Base-by-base conservation (phyloP, 805 yeast species). In the Cyberlindnera amylophila region DNA sequence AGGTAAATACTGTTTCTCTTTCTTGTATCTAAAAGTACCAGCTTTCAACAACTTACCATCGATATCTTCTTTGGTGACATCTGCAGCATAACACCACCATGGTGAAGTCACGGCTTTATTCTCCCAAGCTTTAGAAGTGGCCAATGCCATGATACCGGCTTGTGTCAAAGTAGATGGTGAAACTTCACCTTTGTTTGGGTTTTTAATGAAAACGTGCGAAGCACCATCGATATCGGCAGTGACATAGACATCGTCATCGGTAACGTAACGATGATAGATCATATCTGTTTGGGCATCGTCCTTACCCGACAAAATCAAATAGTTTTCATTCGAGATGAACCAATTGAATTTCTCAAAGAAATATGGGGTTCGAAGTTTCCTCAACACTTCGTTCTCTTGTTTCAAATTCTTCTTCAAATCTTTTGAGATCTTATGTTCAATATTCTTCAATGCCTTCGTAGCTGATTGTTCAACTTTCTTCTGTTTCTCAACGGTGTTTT, bases 261-360 rank as follows among this genome's bases (percentile, higher is more conserved):
- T 79, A 61, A 89, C 81, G 57, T 87, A 85, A 41, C 88, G 76
- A 53, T 82, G 81, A 56, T 84, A 85, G 21, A 93, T 75, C 67
- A 86, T 75, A 54, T 90, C 96, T 4, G 79, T 72, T 59, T 91
- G 98, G 4, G 77, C 61, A 17, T 72, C 75, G 58, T 93, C 96
- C 49, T 88, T 79, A 2, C 97, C 98, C 36, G 90, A 88, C 41
- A 93, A 63, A 45, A 95, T 85, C 38, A 93, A 65, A 57, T 85
- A 89, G 0, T 93, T 90, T 58, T 91, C 98, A 51, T 82, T 80
- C 0, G 96, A 77, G n/a, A 90, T 70, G 57, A 93, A 93, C 99
- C 99, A 93, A 56, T 73, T 79, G 62, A 82, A 91, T 62, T 91
- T 93, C 59, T 93, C 99, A 66, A 93, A 93, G 86, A 96, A 90